A percentile compares a stretch with the other conserved stretches of the same genome.
These are phyloP conservation scores for Tricholoma furcatifolium DNA, from an alignment of 768 basidiomycete genomes.

Conservation along the genomic window DNA sequence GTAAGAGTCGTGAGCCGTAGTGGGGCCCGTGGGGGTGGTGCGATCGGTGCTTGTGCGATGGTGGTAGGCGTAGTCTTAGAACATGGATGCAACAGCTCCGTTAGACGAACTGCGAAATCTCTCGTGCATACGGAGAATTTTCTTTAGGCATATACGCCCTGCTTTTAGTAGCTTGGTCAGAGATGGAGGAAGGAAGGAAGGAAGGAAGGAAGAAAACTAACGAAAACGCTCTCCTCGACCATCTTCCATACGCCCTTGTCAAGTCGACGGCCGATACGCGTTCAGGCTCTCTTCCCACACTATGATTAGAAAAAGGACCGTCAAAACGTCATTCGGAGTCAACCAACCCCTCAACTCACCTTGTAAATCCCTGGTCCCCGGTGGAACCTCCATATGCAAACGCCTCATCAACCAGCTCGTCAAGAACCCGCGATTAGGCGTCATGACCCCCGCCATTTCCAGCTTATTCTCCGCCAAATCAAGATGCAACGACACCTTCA, in stretches of 20 bases:
- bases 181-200: no score
- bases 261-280: constrained; percentile 63
- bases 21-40: neutral
- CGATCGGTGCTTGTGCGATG: no score
- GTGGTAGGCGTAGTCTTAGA: no score
- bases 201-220: constrained; percentile 31
- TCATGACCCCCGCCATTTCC: constrained; percentile 91
- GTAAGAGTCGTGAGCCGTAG: no score
- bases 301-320: constrained; percentile 27
- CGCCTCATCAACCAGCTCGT: constrained; percentile 86
- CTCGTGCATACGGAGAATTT: constrained; percentile 50
- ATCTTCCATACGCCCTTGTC: constrained; percentile 79
- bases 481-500: constrained; percentile 81
- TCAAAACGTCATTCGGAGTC: no score
- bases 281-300: constrained; percentile 89
- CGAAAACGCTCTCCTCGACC: constrained; percentile 84
- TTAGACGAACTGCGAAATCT: constrained; percentile 38
- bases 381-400: constrained; percentile 89
- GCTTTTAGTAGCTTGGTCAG: no score
- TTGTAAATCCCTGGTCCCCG: constrained; percentile 80
- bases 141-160: constrained; percentile 28
- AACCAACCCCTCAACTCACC: no score
- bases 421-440: constrained; percentile 82
- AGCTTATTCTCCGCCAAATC: constrained; percentile 84
- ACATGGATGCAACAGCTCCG: constrained; percentile 17